phyloP scores from a whole-genome alignment of 768 basidiomycete genomes.

The Collybia sordida region DNA sequence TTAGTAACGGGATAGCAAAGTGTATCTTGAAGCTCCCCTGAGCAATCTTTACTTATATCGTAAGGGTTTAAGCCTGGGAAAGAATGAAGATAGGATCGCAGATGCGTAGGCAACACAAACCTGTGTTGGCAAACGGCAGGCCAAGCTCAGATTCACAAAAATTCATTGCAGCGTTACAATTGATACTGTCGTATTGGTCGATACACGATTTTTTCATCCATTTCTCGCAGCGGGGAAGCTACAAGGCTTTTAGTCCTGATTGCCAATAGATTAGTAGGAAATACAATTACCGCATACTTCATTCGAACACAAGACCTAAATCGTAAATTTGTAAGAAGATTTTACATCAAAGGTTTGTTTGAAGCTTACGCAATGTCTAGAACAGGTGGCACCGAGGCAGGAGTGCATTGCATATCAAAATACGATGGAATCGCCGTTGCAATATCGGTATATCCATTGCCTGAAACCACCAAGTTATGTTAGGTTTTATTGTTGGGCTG shows the following conservation, averaged over 20 bases:
- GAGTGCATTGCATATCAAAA: conserved; percentile 55
- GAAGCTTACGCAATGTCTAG: conserved; percentile 45
- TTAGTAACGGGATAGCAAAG: conserved; percentile 60
- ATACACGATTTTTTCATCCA: conserved; percentile 57
- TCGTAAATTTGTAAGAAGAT: conserved; percentile 30
- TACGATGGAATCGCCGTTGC: conserved; percentile 40
- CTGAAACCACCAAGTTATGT: conserved; percentile 21
- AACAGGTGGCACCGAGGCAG: conserved; percentile 46
- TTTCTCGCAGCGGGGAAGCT: conserved; percentile 67
- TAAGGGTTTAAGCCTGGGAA: conserved; percentile 54
- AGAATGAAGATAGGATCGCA: background rate
- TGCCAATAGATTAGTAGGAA: background rate
- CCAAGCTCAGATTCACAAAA: conserved; percentile 63
- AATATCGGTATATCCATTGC: conserved; percentile 64
- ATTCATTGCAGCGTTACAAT: conserved; percentile 57
- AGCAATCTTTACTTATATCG: conserved; percentile 65
- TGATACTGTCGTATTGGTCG: conserved; percentile 61
- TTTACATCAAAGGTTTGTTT: conserved; percentile 35
- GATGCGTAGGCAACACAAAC: conserved; percentile 23
- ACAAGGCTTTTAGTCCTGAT: background rate
- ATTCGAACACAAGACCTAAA: conserved; percentile 51
- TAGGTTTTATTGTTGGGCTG: background rate
- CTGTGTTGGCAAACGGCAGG: conserved; percentile 36
- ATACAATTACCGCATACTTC: conserved; percentile 43
- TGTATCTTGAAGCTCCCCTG: conserved; percentile 41